Base-by-base conservation (phyloP, 2,329 filamentous ascomycete genomes). In the Thermomyces lanuginosus region DNA sequence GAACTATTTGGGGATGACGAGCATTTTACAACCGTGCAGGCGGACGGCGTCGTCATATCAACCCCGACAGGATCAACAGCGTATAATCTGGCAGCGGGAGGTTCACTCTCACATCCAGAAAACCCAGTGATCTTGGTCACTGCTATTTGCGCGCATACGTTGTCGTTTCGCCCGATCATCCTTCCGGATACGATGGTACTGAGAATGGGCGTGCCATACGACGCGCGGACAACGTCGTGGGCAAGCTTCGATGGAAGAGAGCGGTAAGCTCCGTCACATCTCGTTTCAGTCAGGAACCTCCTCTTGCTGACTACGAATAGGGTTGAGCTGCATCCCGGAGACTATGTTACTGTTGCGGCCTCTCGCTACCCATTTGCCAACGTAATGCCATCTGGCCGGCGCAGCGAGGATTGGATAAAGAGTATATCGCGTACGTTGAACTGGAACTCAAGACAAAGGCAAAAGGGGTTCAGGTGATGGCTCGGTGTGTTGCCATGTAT, bases 221-320 rank as follows among this genome's bases (percentile, higher is more conserved):
- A 91, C 51, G 81, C 84, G 6, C 66, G 89, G 26, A 83, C 82
- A 4, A 77, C 72, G 40, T 84, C 78, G 21, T 98, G 89, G 86
- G 89, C 84, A n/a, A 92, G 82, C 51, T 98, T 98, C 48, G 89
- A 98, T 52, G 89, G 89, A 2, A 69, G 83, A 34, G 82, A 93
- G 60, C 72, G 83, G 56, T 66, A 42, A 40, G 52, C 31, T 21
- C 24, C 4, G 11, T 23, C 8, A 7, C 1, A n/a, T 16, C 2
- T 10, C 4, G 12, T 5, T 19, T 22, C 6, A 6, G 17, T 10
- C n/a, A 16, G 6, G 8, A 15, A 3, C 11, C 6, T 12, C 8
- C 9, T 9, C 23, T 33, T 28, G 53, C 28, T 39, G 22, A 30
- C 19, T 5, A 19, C 8, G 5, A 8, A 23, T 16, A 62, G 60